Evolutionary conservation across 176 grass and related monocot species (phyloP).

Genomic region (Aegilops bicornis): DNA sequence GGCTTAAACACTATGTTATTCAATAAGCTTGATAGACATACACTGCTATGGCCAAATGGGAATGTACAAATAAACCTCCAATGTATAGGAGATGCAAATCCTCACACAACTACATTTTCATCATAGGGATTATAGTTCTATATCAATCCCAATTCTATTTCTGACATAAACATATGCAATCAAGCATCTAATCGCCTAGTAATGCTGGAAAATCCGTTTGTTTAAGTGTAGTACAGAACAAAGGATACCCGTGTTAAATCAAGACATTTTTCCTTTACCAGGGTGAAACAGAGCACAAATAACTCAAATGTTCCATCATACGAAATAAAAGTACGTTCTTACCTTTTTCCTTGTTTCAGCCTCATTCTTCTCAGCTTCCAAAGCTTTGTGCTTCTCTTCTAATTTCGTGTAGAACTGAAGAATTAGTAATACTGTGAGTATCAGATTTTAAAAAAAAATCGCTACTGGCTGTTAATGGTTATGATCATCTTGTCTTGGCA

Average conservation of each 20-base stretch:
- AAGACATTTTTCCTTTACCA: background rate
- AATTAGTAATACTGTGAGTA: constrained; percentile 30
- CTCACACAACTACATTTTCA: background rate
- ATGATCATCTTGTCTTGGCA: constrained; percentile 2
- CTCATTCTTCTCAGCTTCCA: constrained; percentile 67
- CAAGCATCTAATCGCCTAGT: background rate
- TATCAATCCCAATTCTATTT: background rate
- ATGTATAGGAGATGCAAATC: background rate
- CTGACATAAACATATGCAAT: background rate
- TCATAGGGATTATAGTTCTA: background rate
- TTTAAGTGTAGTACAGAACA: background rate
- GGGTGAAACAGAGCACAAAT: background rate
- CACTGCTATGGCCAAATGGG: background rate
- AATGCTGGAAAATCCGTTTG: background rate
- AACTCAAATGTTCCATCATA: constrained; percentile 16
- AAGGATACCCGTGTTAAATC: background rate
- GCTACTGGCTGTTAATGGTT: background rate
- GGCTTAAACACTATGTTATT: background rate
- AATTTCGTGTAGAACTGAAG: constrained; percentile 81
- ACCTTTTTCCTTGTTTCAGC: constrained; percentile 70
- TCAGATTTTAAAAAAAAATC: background rate
- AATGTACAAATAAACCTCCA: background rate
- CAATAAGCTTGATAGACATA: background rate
- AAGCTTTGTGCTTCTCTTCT: constrained; percentile 78
- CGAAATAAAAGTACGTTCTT: constrained; percentile 5